These are phyloP conservation scores for Thoreauomyces humboldtii DNA, from an alignment of 192 early-diverging fungal genomes.

Conservation along the genomic window DNA sequence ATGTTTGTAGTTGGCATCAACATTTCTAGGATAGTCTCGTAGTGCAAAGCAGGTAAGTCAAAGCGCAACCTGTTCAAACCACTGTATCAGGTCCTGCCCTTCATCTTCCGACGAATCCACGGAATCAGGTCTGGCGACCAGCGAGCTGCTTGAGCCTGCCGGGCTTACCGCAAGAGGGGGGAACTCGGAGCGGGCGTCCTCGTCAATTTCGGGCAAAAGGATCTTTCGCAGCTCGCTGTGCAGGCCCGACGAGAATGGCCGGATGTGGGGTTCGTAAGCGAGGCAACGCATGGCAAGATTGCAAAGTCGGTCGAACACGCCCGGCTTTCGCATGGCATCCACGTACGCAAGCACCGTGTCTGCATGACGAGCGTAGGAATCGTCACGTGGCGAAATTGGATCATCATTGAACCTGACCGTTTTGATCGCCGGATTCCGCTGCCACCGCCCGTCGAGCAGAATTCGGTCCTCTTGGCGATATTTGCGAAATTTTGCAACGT, in stretches of 20 bases:
- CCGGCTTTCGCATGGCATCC: not conserved
- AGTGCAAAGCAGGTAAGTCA: too few relatives aligned
- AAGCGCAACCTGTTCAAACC: not conserved
- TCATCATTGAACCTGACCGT: not conserved
- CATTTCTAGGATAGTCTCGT: too few relatives aligned
- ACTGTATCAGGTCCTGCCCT: not conserved
- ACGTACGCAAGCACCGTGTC: not conserved
- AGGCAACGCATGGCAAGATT: not conserved
- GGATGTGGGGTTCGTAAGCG: not conserved
- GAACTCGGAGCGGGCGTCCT: not conserved
- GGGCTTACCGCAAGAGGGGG: not conserved
- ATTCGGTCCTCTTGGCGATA: not conserved
- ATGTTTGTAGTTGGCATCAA: too few relatives aligned
- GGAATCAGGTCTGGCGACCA: not conserved
- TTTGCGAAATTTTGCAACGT: not conserved
- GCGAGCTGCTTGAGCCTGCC: not conserved
- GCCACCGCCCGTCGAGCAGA: not conserved
- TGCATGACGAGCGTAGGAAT: not conserved
- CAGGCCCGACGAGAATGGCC: not conserved
- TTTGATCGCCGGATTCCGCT: not conserved
- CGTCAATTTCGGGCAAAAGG: not conserved
- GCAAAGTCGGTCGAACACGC: not conserved
- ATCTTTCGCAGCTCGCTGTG: not conserved
- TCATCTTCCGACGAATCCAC: conserved; percentile 1
- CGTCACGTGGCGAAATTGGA: not conserved